A percentile compares a stretch with the other conserved stretches of the same genome.
Conservation (phyloP, 2,329 filamentous ascomycete species). For the Hymenoscyphus linearis region DNA sequence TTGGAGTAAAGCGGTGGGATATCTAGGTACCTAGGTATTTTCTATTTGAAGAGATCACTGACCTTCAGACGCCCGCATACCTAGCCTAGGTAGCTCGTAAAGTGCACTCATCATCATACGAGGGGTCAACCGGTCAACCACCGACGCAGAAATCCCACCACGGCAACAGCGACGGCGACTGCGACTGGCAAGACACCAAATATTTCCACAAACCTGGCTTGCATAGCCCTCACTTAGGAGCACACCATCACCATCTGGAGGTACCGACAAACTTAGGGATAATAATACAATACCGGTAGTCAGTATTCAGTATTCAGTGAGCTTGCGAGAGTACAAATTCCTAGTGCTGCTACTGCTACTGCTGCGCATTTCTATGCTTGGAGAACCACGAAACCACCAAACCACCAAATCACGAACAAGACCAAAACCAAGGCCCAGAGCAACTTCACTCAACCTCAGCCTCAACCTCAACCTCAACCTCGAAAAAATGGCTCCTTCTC, state of each 20-base stretch:
- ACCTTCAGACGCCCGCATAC: too few relatives aligned
- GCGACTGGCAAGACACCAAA: too few relatives aligned
- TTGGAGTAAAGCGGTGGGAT: background rate
- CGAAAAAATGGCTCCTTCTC: constrained; percentile 21
- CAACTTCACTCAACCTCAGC: background rate
- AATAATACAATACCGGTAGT: too few relatives aligned
- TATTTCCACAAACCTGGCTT: too few relatives aligned
- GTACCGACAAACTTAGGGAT: background rate
- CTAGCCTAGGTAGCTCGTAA: too few relatives aligned
- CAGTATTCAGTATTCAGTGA: background rate
- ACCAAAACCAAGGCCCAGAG: background rate
- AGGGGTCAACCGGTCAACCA: background rate
- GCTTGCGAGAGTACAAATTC: background rate
- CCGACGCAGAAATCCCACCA: too few relatives aligned
- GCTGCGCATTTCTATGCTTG: too few relatives aligned
- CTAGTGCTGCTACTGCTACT: background rate
- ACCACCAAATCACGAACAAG: too few relatives aligned
- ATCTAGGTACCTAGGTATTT: background rate
- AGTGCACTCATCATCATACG: background rate
- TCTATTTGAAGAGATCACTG: too few relatives aligned
- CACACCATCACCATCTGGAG: background rate
- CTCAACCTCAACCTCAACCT: background rate
- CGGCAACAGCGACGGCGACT: too few relatives aligned
- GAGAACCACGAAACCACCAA: too few relatives aligned
- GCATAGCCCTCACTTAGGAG: background rate